phyloP scores from a whole-genome alignment of 2,329 filamentous ascomycete species.

The Shiraia bambusicola region DNA sequence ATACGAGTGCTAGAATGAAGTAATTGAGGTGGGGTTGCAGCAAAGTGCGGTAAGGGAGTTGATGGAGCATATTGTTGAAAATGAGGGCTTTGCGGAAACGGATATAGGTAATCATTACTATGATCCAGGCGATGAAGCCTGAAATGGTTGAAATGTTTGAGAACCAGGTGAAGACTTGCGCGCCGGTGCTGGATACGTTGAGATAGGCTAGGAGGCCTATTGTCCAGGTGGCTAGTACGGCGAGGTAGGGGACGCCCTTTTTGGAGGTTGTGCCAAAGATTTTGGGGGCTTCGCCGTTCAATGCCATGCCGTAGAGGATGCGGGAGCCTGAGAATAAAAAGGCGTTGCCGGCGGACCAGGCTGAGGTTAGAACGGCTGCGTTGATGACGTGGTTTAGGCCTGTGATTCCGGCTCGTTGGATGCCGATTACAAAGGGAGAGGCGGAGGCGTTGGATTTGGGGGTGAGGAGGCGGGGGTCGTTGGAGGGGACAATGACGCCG shows the following conservation, averaged over 20 bases:
- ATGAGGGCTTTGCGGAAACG: constrained; percentile 54
- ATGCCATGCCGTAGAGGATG: constrained; percentile 52
- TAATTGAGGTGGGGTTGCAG: constrained; percentile 60
- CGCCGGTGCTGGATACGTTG: constrained; percentile 50
- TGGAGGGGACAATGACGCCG: constrained; percentile 60
- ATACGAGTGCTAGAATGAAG: constrained; percentile 55
- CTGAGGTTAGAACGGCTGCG: constrained; percentile 71
- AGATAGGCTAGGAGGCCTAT: constrained; percentile 53
- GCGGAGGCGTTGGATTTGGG: constrained; percentile 36
- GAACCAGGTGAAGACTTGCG: constrained; percentile 66
- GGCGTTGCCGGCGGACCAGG: constrained; percentile 70
- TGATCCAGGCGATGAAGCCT: constrained; percentile 58
- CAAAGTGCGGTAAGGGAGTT: constrained; percentile 52
- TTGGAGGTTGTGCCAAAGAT: constrained; percentile 52
- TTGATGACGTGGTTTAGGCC: constrained; percentile 74
- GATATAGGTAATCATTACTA: constrained; percentile 59
- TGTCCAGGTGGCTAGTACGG: constrained; percentile 42
- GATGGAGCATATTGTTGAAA: constrained; percentile 59
- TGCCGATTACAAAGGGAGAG: constrained; percentile 63
- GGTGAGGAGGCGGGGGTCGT: constrained; percentile 51
- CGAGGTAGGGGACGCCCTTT: constrained; percentile 45
- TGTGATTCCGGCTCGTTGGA: constrained; percentile 65
- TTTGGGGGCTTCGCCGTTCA: constrained; percentile 55
- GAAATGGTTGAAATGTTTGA: constrained; percentile 66
- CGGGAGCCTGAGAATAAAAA: constrained; percentile 59